Evolutionary conservation across 768 basidiomycete species (phyloP).

Genomic region (Termitomyces sp.): DNA sequence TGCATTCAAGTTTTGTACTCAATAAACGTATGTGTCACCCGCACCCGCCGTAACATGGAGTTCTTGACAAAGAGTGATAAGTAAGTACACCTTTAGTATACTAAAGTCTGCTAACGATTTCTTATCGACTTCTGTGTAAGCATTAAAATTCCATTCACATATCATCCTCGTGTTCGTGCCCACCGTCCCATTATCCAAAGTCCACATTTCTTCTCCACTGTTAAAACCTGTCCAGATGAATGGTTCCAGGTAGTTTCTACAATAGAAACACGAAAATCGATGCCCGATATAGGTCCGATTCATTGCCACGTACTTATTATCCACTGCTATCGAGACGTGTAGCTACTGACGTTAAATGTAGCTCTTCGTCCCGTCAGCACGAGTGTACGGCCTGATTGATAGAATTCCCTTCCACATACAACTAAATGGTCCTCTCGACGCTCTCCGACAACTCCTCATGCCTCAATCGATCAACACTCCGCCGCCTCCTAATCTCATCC

Average conservation of each 20-base stretch:
- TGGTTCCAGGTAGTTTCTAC: slow-evolving; percentile 48
- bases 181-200: slow-evolving; percentile 45
- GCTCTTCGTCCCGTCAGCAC: slow-evolving; percentile 49
- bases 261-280: slow-evolving; percentile 32
- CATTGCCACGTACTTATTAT: slow-evolving; percentile 44
- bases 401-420: slow-evolving; percentile 65
- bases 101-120: neutral
- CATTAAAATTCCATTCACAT: slow-evolving; percentile 43
- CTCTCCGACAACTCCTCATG: slow-evolving; percentile 43
- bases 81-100: slow-evolving; percentile 29
- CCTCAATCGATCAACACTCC: slow-evolving; percentile 10
- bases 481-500: slow-evolving; percentile 14
- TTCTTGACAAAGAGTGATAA: slow-evolving; percentile 42
- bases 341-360: neutral
- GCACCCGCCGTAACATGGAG: slow-evolving; percentile 32
- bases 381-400: slow-evolving; percentile 50
- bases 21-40: slow-evolving; percentile 37
- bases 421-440: slow-evolving; percentile 41
- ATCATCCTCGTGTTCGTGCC: slow-evolving; percentile 51
- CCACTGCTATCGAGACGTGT: neutral
- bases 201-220: slow-evolving; percentile 46
- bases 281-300: slow-evolving; percentile 29
- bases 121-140: slow-evolving; percentile 22
- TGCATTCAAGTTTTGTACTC: slow-evolving; percentile 39
- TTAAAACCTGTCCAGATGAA: slow-evolving; percentile 64